These are phyloP conservation scores for Litchi chinensis DNA, from an alignment of 345 rosid genomes.

Conservation along the genomic window DNA sequence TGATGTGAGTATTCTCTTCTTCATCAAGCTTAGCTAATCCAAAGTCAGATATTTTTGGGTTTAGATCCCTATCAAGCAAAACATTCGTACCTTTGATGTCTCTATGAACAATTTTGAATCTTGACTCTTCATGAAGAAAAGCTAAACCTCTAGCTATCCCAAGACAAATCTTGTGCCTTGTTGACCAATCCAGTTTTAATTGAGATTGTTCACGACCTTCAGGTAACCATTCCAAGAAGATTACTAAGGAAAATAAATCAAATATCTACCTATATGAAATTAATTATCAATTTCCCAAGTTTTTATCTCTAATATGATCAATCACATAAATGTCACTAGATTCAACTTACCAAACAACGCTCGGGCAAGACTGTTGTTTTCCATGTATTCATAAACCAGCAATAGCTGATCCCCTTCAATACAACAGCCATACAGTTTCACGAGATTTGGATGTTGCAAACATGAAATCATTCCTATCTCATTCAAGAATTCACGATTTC, in stretches of 20 bases:
- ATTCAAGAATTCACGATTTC: constrained; percentile 47
- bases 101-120: constrained; percentile 51
- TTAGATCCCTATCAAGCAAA: constrained; percentile 46
- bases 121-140: constrained; percentile 36
- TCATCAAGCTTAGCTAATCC: constrained; percentile 63
- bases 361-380: constrained; percentile 42
- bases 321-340: neutral
- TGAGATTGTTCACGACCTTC: neutral
- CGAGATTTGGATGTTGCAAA: constrained; percentile 49
- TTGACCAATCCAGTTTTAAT: constrained; percentile 27
- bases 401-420: constrained; percentile 41
- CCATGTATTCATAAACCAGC: constrained; percentile 48
- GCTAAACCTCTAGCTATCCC: constrained; percentile 34
- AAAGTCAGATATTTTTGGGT: constrained; percentile 61
- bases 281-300: neutral
- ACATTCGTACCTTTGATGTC: constrained; percentile 61
- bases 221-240: constrained; percentile 7
- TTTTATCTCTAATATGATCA: neutral
- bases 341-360: constrained; percentile 38
- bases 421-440: constrained; percentile 45
- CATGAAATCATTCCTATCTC: constrained; percentile 46
- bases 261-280: neutral
- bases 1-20: constrained; percentile 50
- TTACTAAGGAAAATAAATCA: neutral
- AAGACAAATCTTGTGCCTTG: constrained; percentile 27